Evolutionary conservation across 2,329 filamentous ascomycete genomes (phyloP), one percentile per base, ranked within the genome.

Genomic region (Fusarium haematococcum): DNA sequence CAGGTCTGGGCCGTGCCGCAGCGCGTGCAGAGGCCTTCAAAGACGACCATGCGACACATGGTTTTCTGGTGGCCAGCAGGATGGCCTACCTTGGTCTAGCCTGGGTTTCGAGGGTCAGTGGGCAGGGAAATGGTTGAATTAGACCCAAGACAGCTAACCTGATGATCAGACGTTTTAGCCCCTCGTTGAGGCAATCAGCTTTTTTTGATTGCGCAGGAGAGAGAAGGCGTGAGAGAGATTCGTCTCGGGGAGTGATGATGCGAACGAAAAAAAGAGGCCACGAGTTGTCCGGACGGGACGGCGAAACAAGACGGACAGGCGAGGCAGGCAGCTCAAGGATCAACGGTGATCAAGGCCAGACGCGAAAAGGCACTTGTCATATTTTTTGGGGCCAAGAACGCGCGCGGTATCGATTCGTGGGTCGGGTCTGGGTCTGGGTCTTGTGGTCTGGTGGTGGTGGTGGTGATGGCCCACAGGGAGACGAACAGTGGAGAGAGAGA

Each of bases 1-100:
- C 86, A 86, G 18, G 80, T 84, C 63, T 85, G 83, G 52, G 69
- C 74, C 7, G 82, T 78, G 45, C 78, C 81, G 77, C 86, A 88
- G 57, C 80, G 81, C 41, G 84, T 84, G 79, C 86, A 88, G 45
- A 78, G 77, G 56, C 86, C 86, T 43, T 77, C 77, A 75, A 87
- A 88, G 50, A 84, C 76, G 52, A 88, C 76, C 77, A 86, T 81
- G 64, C 86, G 86, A 79, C 86, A 88, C 86, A 88, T 88, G 75
- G 20, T 30, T 30, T 25, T 48, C 23, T 48, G 43, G 23, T 27
- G 43, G 23, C 23, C 23, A 25, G 43, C 16, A 48, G 43, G 43
- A 48, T 48, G 43, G 43, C 43, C 43, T 48, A 48, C 43, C 43
- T 48, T 48, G 23, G 43, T 52, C 48, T 30, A 52, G 43, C 43